Evolutionary conservation across 75 land plant species (phyloP).

Genomic region (Pinus albicaulis): DNA sequence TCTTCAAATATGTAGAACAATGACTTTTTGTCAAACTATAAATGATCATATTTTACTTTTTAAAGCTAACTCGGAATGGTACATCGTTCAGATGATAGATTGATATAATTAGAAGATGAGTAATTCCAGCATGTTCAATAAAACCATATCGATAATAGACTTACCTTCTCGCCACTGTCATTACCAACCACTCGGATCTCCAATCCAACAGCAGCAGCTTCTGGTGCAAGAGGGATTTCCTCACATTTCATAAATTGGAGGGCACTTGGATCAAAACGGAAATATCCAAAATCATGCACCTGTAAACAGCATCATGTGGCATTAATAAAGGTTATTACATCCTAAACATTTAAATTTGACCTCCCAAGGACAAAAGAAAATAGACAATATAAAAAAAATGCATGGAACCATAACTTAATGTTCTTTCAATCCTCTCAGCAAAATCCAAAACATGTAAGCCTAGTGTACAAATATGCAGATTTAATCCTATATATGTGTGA

Average conservation of each 20-base stretch:
- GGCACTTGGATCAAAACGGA: conserved; percentile 76
- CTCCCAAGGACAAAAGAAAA: background rate
- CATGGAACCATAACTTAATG: background rate
- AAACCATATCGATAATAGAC: background rate
- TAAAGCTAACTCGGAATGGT: background rate
- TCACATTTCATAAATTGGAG: conserved; percentile 87
- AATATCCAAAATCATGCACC: conserved; percentile 98
- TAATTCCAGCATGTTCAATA: background rate
- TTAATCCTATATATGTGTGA: no score
- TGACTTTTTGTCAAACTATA: background rate
- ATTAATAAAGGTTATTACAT: background rate
- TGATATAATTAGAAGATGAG: background rate
- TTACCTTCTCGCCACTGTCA: conserved; percentile 97
- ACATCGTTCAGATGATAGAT: background rate
- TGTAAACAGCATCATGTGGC: conserved; percentile 6
- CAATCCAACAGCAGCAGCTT: conserved; percentile 93
- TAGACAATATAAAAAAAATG: background rate
- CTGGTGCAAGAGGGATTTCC: conserved; percentile 92
- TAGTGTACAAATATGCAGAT: no score
- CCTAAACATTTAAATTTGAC: background rate
- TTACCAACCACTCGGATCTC: conserved; percentile 98
- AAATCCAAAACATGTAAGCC: background rate
- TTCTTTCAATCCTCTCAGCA: background rate
- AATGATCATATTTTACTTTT: background rate
- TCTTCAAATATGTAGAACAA: background rate